A percentile compares a stretch with the other conserved stretches of the same genome.
Evolutionary conservation across 768 basidiomycete species (phyloP).

Genomic region (Podaxis carcinomalis): DNA sequence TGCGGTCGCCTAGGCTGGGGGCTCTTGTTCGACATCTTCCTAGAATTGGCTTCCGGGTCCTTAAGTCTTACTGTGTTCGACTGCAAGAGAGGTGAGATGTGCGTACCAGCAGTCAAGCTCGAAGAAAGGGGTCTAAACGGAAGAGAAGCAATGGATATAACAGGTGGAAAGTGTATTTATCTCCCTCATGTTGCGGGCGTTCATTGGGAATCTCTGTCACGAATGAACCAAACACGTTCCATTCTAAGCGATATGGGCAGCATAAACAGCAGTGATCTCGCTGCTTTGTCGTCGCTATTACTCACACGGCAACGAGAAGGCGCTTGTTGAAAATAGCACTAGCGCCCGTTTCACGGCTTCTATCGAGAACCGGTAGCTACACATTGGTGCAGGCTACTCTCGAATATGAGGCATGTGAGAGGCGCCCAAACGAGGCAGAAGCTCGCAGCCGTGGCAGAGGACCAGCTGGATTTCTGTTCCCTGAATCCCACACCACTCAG

Average conservation of each 20-base stretch:
- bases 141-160: not conserved
- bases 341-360: not conserved
- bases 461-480: not conserved
- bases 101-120: not conserved
- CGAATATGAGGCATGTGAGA: not conserved
- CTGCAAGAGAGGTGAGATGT: not conserved
- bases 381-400: no score
- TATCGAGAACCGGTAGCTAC: no score
- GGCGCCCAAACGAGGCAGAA: not conserved
- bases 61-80: not conserved
- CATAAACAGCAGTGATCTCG: not conserved
- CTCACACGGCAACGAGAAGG: not conserved
- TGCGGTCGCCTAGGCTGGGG: not conserved
- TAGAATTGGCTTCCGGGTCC: not conserved
- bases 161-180: not conserved
- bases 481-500: not conserved
- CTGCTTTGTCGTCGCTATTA: not conserved
- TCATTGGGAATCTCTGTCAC: not conserved
- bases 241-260: not conserved
- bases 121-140: not conserved
- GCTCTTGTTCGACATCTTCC: not conserved
- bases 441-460: not conserved
- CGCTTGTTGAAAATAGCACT: not conserved
- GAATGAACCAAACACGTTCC: not conserved
- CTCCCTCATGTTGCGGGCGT: not conserved